Evolutionary conservation across 164 flowering plant species (phyloP).

Genomic region (Macadamia integrifolia): DNA sequence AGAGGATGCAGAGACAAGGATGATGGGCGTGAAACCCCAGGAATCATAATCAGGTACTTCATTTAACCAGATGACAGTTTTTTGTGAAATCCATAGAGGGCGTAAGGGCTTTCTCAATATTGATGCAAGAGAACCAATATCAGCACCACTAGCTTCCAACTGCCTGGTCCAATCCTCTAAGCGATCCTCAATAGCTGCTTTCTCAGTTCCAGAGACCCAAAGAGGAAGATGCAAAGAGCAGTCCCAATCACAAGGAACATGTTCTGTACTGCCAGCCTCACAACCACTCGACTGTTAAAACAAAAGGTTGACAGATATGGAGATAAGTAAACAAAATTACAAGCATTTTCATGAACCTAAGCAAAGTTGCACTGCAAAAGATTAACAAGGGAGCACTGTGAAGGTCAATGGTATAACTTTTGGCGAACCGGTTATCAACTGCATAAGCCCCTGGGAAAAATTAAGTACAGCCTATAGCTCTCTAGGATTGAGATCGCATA

Average conservation of each 20-base stretch:
- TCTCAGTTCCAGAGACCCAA: slow-evolving; percentile 83
- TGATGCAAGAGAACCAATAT: slow-evolving; percentile 58
- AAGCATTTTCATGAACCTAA: not conserved
- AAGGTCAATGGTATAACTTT: no score
- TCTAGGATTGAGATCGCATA: no score
- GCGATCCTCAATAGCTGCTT: slow-evolving; percentile 52
- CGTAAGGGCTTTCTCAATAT: slow-evolving; percentile 73
- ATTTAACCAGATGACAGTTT: slow-evolving; percentile 82
- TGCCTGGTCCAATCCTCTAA: slow-evolving; percentile 70
- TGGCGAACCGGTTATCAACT: no score
- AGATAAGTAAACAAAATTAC: not conserved
- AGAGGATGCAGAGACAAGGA: slow-evolving; percentile 78
- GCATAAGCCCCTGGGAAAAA: no score
- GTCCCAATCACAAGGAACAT: slow-evolving; percentile 54
- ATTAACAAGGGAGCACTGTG: no score
- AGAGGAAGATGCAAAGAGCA: slow-evolving; percentile 90
- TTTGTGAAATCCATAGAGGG: slow-evolving; percentile 93
- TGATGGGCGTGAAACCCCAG: slow-evolving; percentile 91
- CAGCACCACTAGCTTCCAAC: slow-evolving; percentile 81
- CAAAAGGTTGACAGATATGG: not conserved
- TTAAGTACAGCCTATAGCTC: no score
- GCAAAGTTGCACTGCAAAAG: not conserved
- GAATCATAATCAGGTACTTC: slow-evolving; percentile 89
- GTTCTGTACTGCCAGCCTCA: slow-evolving; percentile 8
- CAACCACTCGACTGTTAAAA: slow-evolving; percentile 22